Evolutionary conservation across 1,139 yeast species (phyloP), one percentile per base, ranked within the genome.

Genomic region (Suhomyces choctaworum): DNA sequence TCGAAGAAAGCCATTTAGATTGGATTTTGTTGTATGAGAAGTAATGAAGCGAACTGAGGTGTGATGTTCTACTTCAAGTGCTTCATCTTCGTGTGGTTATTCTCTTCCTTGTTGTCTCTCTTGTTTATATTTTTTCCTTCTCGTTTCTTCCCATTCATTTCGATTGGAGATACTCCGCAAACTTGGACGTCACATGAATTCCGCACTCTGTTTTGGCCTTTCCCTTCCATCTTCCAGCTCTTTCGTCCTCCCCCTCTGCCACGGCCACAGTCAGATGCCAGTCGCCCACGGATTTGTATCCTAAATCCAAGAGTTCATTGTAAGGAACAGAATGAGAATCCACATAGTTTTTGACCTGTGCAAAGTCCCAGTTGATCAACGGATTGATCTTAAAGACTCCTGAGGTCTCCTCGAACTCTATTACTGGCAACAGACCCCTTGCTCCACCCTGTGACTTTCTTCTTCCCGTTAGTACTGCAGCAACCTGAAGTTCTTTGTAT

Each of bases 171-270:
- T 29, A 84, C 50, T 83, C 71, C 0, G 86, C 78, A 56, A 82
- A 89, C 44, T 84, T 75, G 24, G 82, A 75, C 2, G 89, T 76
- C 48, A 82, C 83, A 54, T 92, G 98, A 39, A 92, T 89, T 2
- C 98, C 98, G 62, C 98, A 92, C 58, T 92, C 98, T 1, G 96
- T 88, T 66, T 92, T 92, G 4, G 80, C 74, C 58, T 83, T 77
- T 2, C 97, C 97, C 68, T 85, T 84, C 98, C 98, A 92, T 51
- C 98, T 76, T 1, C 98, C 98, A 20, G 95, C 80, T 48, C 98
- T 76, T 58, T 92, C 98, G 56, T 90, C 97, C 54, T 88, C 97
- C 4, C 94, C 96, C 31, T 85, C 96, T 8, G 69, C 77, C 8
- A 88, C 95, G 1, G 97, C 97, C 25, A 65, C 79, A 0, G 98